Percentiles rank a stretch among this genome's conserved stretches.
These are phyloP conservation scores for Coffea canephora DNA, from an alignment of 257 asterid species.

Conservation along the genomic window DNA sequence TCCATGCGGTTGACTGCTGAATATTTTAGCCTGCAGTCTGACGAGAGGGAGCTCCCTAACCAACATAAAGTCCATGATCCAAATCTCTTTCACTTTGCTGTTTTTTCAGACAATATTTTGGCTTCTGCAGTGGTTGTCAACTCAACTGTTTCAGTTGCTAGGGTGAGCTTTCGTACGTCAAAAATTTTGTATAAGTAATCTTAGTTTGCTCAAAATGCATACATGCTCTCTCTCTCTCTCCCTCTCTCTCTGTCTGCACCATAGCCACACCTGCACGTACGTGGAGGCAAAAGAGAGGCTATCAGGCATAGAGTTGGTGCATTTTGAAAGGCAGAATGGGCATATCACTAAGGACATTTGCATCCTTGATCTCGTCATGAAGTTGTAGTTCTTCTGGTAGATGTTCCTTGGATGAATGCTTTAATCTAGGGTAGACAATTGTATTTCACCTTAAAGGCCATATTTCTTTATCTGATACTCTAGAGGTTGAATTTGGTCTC, in stretches of 20 bases:
- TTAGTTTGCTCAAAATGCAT: not conserved
- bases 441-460: not conserved
- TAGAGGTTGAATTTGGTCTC: not conserved
- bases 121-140: constrained; percentile 93
- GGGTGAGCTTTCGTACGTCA: constrained; percentile 41
- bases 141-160: constrained; percentile 71
- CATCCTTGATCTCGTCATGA: not conserved
- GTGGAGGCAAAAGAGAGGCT: not conserved
- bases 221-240: not conserved
- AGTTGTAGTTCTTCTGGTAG: not conserved
- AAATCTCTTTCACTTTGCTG: constrained; percentile 68
- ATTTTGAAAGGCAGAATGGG: not conserved
- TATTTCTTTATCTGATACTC: not conserved
- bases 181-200: not conserved
- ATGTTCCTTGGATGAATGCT: not conserved
- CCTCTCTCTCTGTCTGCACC: not conserved
- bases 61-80: constrained; percentile 57
- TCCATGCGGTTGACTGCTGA: constrained; percentile 86
- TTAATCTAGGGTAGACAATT: not conserved
- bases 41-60: constrained; percentile 55
- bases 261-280: not conserved
- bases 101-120: constrained; percentile 88
- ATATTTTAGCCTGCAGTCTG: constrained; percentile 62
- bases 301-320: not conserved
- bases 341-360: not conserved